Base-by-base conservation (phyloP, 768 basidiomycete genomes). In the Grammothele lineata region DNA sequence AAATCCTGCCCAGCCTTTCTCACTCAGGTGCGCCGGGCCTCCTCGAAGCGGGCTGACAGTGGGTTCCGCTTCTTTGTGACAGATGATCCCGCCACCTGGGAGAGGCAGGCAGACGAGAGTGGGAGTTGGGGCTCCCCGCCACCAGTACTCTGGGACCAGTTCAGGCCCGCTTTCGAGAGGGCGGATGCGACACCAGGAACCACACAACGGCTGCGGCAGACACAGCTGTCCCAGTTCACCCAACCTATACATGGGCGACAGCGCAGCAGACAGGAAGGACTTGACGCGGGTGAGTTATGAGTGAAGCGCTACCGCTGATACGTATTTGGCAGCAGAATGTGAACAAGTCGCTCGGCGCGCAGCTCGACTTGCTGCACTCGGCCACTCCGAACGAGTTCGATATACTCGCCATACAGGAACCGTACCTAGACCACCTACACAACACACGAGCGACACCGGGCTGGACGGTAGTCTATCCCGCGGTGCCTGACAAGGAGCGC, bases 391-490 rank as follows among this genome's bases (percentile, higher is more conserved):
- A 35, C 1, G 21, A 63, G 5, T 65, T 50, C 37, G 65, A 74
- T 50, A 57, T 75, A 0, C 27, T 70, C 0, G 47, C 58, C 0
- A 14, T 74, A 9, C 72, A 75, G 53, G 73, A 74, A 61, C 72
- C 70, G 2, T 57, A 63, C 48, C 50, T 66, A 3, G 62, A 66
- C 49, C 36, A 32, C 30, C 35, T 57, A 1, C 32, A 47, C 0
- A 39, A 57, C 15, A 59, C 63, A 4, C 45, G 45, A 0, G 51
- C 54, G 9, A 54, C 39, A 4, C 23, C 22, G 0, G 14, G 46
- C 10, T 67, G 55, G 54, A 22, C 48, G 0, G n/a, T n/a, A n/a
- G n/a, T n/a, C n/a, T n/a, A n/a, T n/a, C n/a, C n/a, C n/a, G n/a
- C n/a, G n/a, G n/a, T n/a, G n/a, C n/a, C n/a, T n/a, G n/a, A n/a